phyloP scores from a whole-genome alignment of 2,329 filamentous ascomycete genomes.

The Didymella glomerata region DNA sequence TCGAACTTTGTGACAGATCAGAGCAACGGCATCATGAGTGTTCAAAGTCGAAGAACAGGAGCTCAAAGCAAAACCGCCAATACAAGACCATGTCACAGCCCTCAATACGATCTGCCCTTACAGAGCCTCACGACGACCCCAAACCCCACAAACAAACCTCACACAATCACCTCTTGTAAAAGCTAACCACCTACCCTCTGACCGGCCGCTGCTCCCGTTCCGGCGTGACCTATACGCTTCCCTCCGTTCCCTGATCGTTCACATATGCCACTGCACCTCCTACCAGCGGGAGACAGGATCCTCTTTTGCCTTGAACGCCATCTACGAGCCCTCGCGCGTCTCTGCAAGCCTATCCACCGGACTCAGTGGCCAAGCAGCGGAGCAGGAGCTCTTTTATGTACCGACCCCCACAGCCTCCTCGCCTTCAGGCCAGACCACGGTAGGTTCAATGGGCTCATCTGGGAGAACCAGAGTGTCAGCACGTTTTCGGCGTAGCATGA shows the following conservation, averaged over 20 bases:
- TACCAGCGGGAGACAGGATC: constrained; percentile 58
- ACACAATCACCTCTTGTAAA: not conserved
- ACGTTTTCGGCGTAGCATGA: not conserved
- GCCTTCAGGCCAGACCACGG: not conserved
- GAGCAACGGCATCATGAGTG: not conserved
- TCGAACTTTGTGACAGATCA: not conserved
- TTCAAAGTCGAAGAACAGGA: not conserved
- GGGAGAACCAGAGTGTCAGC: no score
- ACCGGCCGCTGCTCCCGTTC: constrained; percentile 36
- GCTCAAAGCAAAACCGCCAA: not conserved
- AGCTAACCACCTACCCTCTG: not conserved
- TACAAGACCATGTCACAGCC: not conserved
- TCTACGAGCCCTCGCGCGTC: not conserved
- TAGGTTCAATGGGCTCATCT: no score
- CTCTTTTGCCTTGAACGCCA: constrained; percentile 44
- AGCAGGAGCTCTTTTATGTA: not conserved
- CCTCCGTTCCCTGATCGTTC: constrained; percentile 36
- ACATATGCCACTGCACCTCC: constrained; percentile 59
- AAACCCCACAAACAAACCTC: not conserved
- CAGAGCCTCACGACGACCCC: not conserved
- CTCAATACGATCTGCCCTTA: not conserved
- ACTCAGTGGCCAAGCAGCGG: not conserved
- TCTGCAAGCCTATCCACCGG: not conserved
- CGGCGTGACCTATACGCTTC: constrained; percentile 31
- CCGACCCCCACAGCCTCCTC: not conserved